phyloP scores from a whole-genome alignment of 148 eudicot genomes.

The Amaranthus cruentus region DNA sequence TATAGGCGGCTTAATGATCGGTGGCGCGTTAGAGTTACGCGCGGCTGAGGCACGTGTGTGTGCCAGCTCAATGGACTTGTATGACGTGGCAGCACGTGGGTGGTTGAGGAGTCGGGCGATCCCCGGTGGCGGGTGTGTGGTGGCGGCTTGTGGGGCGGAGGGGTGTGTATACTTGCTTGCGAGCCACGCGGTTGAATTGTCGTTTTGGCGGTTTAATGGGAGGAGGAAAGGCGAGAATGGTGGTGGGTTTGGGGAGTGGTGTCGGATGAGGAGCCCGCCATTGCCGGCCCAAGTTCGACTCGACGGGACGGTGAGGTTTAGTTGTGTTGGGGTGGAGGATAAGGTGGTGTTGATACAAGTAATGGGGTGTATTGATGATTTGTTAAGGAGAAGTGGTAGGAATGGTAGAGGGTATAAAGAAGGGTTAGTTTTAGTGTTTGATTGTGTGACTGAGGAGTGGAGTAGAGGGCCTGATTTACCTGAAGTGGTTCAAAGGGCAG shows the following conservation, averaged over 20 bases:
- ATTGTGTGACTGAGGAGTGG: slow-evolving; percentile 65
- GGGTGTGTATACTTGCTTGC: slow-evolving; percentile 51
- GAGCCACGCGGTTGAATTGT: slow-evolving; percentile 79
- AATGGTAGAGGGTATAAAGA: slow-evolving; percentile 47
- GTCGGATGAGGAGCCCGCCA: slow-evolving; percentile 63
- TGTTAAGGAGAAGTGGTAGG: slow-evolving; percentile 59
- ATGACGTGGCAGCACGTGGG: slow-evolving; percentile 44
- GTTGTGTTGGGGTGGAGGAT: slow-evolving; percentile 60
- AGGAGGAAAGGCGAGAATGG: slow-evolving; percentile 25
- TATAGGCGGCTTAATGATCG: slow-evolving; percentile 65
- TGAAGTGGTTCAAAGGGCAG: slow-evolving; percentile 53
- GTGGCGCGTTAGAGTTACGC: slow-evolving; percentile 36
- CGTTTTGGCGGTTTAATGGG: slow-evolving; percentile 71
- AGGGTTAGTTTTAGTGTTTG: slow-evolving; percentile 60
- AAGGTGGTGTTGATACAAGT: slow-evolving; percentile 77
- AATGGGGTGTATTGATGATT: slow-evolving; percentile 58
- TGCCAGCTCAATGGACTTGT: slow-evolving; percentile 77
- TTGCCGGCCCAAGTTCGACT: slow-evolving; percentile 54
- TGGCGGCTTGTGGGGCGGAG: slow-evolving; percentile 67
- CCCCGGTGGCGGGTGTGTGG: slow-evolving; percentile 87
- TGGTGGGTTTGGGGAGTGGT: slow-evolving; percentile 57
- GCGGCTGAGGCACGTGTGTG: slow-evolving; percentile 42
- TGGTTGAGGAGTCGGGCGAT: slow-evolving; percentile 64
- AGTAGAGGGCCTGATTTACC: slow-evolving; percentile 63
- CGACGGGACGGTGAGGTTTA: slow-evolving; percentile 66